Evolutionary conservation across 495 filamentous ascomycete species (phyloP).

Genomic region (Daldinia grandis): DNA sequence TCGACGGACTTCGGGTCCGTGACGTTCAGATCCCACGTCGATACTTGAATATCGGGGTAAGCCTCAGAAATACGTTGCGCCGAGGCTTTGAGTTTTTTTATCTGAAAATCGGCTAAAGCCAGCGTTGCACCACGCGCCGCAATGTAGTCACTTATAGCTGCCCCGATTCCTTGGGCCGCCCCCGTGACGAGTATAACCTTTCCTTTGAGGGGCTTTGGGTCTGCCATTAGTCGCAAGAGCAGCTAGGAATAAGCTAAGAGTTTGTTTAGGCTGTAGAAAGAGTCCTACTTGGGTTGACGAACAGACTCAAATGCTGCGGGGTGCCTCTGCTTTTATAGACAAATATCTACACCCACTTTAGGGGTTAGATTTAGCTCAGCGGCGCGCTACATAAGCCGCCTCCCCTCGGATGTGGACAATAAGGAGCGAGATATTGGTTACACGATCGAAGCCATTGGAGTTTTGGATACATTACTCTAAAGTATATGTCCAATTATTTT

Average conservation of each 20-base stretch:
- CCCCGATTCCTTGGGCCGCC: conserved; percentile 59
- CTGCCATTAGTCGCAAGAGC: conserved; percentile 15
- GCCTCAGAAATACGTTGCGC: conserved; percentile 14
- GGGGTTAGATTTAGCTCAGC: too few relatives aligned
- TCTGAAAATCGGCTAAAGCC: conserved; percentile 56
- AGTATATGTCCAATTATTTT: background rate
- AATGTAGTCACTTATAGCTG: conserved; percentile 56
- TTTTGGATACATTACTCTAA: background rate
- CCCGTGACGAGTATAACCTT: conserved; percentile 63
- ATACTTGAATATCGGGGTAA: conserved; percentile 23
- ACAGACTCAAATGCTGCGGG: background rate
- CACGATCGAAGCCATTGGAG: background rate
- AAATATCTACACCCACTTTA: background rate
- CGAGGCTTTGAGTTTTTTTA: conserved; percentile 41
- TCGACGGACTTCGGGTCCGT: conserved; percentile 29
- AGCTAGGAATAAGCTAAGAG: background rate
- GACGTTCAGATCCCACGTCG: conserved; percentile 23
- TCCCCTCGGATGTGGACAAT: too few relatives aligned
- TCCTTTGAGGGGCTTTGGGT: conserved; percentile 22
- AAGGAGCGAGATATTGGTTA: too few relatives aligned
- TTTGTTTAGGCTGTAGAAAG: background rate
- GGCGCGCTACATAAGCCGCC: too few relatives aligned
- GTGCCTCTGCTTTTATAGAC: background rate
- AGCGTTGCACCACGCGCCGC: conserved; percentile 56
- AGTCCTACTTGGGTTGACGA: background rate